Base-by-base conservation (phyloP, 768 basidiomycete species). In the Mycena galericulata region DNA sequence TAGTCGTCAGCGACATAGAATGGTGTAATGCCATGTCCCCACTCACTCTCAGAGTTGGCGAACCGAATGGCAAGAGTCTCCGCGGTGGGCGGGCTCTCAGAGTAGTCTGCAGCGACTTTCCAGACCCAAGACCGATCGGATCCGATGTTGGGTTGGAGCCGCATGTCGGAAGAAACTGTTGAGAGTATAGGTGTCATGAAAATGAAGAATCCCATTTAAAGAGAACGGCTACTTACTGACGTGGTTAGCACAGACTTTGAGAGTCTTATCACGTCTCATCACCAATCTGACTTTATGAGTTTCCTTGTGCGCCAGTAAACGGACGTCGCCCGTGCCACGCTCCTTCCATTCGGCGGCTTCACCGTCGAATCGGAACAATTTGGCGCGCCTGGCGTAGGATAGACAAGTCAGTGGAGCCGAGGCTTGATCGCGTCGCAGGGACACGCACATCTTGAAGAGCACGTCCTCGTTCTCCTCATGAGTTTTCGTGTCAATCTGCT, bases 71-170 rank as follows among this genome's bases (percentile, higher is more conserved):
- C 98, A 68, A 99, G 90, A 27, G 98, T 99, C 83, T 99, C 98
- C 24, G 96, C 79, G 49, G 95, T 92, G 26, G 97, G 89, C 50
- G 94, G 95, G 59, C 87, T 85, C 79, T 99, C 98, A 59, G 97
- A 90, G 78, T 94, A 97, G 80, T 99, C 98, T 29, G 97, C 97
- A 58, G 90, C 88, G 58, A 97, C 96, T 80, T 98, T 97, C 93
- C 94, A 99, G 36, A 99, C 97, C 98, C 98, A 99, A 75, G 96
- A 97, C 81, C 98, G 89, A 85, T 99, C 98, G 56, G 97, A 99
- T 57, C 97, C 97, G 75, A 99, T 95, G 82, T 99, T 99, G 76
- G 97, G 95, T 78, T 97, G 95, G 72, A 99, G 91, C 74, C 84
- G 89, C 95, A 99, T 99, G 72, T 98, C 96, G 45, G 86, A 68